Base-by-base conservation (phyloP, 257 asterid genomes). In the Lavandula angustifolia region DNA sequence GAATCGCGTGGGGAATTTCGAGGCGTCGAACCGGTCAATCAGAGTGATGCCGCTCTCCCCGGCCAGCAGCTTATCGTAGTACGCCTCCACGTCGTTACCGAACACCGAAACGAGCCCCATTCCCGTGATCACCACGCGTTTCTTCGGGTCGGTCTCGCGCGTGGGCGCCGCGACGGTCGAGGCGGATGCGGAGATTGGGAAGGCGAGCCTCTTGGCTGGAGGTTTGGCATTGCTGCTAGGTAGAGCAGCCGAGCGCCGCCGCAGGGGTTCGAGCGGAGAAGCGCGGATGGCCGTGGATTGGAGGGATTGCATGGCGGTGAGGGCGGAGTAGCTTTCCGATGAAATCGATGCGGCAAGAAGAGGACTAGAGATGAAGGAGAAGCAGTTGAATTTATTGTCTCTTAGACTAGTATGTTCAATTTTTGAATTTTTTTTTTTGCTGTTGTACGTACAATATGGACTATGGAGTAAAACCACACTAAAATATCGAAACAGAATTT, bases 61-160 rank as follows among this genome's bases (percentile, higher is more conserved):
- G 16, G 79, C 51, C 32, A 82, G 78, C 55, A 82, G 81, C 79
- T 70, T 82, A 13, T 79, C 83, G 70, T 82, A 82, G 74, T 82
- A 82, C 4, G 78, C 68, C 2, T 82, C 88, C 1, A 79, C 85
- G 10, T 82, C 83, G 64, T 79, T 82, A 0, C 88, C 88, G 70
- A 82, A 82, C 6, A 82, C 88, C 13, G 88, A 79, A 8, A 82
- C 85, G 12, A 82, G 79, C 5, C 88, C 88, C 88, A 79, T 82
- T 0, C 88, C 85, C 6, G 88, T 82, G 33, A 82, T 79, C 3
- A 82, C 88, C 4, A 82, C 88, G 42, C 88, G 85, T 75, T 82
- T 82, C 76, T 76, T 82, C 9, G 88, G 88, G 74, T 82, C 88
- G 27, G 83, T 74, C 70, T 82, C 88, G 55, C 85, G 82, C 78